Evolutionary conservation across 2,329 filamentous ascomycete species (phyloP).

Genomic region (Trichoderma atrobrunneum): DNA sequence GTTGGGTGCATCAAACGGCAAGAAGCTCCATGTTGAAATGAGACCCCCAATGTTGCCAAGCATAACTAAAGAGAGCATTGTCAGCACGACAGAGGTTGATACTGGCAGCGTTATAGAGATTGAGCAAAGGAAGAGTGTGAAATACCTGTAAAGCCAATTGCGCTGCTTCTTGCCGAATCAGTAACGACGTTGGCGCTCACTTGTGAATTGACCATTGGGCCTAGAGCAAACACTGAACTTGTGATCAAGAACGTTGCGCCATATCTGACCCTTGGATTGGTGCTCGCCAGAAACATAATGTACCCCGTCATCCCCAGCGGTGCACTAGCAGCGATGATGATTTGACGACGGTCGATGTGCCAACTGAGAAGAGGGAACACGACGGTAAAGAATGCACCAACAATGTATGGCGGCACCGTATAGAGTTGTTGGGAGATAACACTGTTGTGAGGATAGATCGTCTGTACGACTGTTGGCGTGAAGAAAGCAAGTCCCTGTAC

Average conservation of each 20-base stretch:
- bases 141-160: conserved; percentile 67
- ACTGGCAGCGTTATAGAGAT: not conserved
- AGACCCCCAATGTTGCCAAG: not conserved
- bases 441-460: conserved; percentile 58
- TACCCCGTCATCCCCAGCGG: conserved; percentile 60
- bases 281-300: conserved; percentile 64
- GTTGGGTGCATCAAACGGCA: not conserved
- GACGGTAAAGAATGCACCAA: conserved; percentile 65
- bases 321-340: conserved; percentile 58
- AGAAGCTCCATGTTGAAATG: not conserved
- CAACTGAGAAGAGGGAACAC: conserved; percentile 60
- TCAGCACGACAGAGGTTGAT: not conserved
- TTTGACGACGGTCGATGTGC: conserved; percentile 55
- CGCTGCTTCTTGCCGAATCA: conserved; percentile 65
- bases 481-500: conserved; percentile 62
- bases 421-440: conserved; percentile 66
- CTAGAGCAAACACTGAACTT: conserved; percentile 60
- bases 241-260: conserved; percentile 69
- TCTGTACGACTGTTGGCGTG: conserved; percentile 63
- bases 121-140: conserved; percentile 38
- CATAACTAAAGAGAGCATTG: not conserved
- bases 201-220: conserved; percentile 64
- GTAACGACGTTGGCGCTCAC: conserved; percentile 68
- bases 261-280: conserved; percentile 55
- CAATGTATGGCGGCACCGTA: conserved; percentile 67